Conservation (phyloP, 441 rosid genomes). For the Gossypium trilobum region DNA sequence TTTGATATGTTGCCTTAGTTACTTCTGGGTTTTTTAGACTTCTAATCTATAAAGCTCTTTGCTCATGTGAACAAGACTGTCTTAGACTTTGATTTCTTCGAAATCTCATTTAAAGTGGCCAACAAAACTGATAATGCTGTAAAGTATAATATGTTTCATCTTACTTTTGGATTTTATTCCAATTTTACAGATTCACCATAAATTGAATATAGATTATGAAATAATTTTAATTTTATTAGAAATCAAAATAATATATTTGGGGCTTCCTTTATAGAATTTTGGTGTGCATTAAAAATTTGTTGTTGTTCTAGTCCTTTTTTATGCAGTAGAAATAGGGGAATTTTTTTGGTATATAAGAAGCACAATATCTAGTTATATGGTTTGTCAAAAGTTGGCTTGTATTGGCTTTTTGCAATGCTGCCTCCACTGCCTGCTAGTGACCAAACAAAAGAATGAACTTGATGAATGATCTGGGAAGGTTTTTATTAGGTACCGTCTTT, state of each 20-base stretch:
- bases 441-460: not conserved
- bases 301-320: not conserved
- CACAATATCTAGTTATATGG: not conserved
- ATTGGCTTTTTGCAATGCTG: not conserved
- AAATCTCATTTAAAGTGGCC: not conserved
- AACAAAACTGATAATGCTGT: not conserved
- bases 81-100: not conserved
- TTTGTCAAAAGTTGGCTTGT: not conserved
- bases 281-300: not conserved
- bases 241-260: not conserved
- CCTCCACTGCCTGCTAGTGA: not conserved
- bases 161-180: not conserved
- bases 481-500: not conserved
- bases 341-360: not conserved
- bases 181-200: not conserved
- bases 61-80: not conserved
- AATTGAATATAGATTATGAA: slow-evolving; percentile 1
- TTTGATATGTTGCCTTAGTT: not conserved
- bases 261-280: not conserved
- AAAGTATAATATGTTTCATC: not conserved
- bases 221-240: not conserved
- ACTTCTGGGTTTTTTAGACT: not conserved
- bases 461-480: not conserved
- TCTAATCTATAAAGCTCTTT: not conserved
- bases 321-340: not conserved